These are phyloP conservation scores for Olyra latifolia DNA, from an alignment of 176 grass and related monocot genomes.

Conservation along the genomic window DNA sequence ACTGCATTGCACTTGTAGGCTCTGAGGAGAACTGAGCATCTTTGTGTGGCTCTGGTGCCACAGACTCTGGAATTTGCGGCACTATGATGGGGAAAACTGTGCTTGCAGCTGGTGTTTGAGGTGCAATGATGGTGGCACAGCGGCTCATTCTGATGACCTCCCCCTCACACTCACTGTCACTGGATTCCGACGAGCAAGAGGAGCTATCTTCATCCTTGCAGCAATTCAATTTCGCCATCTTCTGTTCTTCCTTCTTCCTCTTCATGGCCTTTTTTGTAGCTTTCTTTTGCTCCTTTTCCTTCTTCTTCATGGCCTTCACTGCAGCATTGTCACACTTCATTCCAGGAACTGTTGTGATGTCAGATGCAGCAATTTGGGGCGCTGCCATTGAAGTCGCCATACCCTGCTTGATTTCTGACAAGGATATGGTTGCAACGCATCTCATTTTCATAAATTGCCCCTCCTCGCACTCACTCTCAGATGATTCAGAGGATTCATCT, in stretches of 20 bases:
- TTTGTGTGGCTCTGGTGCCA: not conserved
- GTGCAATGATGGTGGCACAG: conserved; percentile 10
- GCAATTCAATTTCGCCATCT: conserved; percentile 15
- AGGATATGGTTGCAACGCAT: not conserved
- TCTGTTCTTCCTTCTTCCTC: conserved; percentile 50
- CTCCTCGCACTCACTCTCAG: conserved; percentile 43
- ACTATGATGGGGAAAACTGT: conserved; percentile 11
- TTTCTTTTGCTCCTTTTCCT: conserved; percentile 59
- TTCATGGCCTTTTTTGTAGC: conserved; percentile 48
- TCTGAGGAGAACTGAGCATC: not conserved
- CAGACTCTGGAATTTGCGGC: conserved; percentile 28
- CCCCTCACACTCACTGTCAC: conserved; percentile 42
- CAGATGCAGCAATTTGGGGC: not conserved
- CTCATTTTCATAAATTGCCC: not conserved
- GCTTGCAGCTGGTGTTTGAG: not conserved
- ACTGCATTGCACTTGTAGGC: not conserved
- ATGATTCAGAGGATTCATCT: conserved; percentile 43
- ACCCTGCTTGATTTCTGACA: not conserved
- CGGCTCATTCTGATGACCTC: conserved; percentile 33
- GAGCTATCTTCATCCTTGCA: conserved; percentile 45
- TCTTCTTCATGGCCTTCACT: conserved; percentile 60
- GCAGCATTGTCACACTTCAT: conserved; percentile 28
- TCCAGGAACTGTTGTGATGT: not conserved
- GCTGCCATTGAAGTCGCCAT: not conserved
- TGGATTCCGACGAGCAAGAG: conserved; percentile 65